Evolutionary conservation across 768 basidiomycete species (phyloP).

Genomic region (Termitomyces sp.): DNA sequence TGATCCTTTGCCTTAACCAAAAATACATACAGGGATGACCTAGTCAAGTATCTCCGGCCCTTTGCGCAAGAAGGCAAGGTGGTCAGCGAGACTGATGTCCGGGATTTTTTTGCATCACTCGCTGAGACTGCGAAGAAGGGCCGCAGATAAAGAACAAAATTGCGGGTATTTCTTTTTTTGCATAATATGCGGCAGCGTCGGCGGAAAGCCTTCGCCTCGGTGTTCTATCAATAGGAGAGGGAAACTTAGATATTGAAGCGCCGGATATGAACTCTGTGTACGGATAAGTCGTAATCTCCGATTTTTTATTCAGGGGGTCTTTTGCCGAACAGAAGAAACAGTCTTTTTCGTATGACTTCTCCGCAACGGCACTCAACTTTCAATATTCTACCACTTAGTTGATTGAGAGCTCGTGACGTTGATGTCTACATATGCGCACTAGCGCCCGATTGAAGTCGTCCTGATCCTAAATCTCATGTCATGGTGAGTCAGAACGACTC

Average conservation of each 20-base stretch:
- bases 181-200: background rate
- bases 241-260: background rate
- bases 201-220: background rate
- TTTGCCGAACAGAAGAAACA: background rate
- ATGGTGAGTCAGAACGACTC: background rate
- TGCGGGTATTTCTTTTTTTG: background rate
- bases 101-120: slow-evolving; percentile 56
- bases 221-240: background rate
- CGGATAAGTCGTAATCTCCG: background rate
- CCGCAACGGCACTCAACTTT: background rate
- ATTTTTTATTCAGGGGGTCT: too few relatives aligned
- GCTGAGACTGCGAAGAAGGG: slow-evolving; percentile 30
- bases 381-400: background rate
- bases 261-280: background rate
- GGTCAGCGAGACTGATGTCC: slow-evolving; percentile 69
- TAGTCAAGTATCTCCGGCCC: slow-evolving; percentile 67
- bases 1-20: slow-evolving; percentile 4
- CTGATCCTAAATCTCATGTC: background rate
- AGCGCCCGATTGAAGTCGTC: background rate
- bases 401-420: background rate
- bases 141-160: slow-evolving; percentile 3
- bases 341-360: background rate
- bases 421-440: background rate
- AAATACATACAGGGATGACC: slow-evolving; percentile 49
- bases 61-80: slow-evolving; percentile 75